phyloP scores from a whole-genome alignment of 495 filamentous ascomycete genomes.

The Podospora australis region DNA sequence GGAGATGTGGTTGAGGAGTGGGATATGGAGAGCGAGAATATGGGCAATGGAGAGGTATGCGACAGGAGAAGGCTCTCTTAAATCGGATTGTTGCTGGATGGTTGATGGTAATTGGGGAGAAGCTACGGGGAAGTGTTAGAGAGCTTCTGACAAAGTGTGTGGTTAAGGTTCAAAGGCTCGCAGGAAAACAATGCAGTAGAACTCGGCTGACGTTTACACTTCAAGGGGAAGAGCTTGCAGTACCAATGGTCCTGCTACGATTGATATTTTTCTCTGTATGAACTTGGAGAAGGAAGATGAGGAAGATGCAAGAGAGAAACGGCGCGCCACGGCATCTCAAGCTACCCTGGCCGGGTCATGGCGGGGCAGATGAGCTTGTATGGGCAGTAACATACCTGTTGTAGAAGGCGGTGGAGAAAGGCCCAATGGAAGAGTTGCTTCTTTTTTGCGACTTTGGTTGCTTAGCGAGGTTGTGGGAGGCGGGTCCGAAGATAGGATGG shows the following conservation, averaged over 20 bases:
- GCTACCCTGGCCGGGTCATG: constrained; percentile 8
- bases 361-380: constrained; percentile 17
- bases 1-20: neutral
- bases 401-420: constrained; percentile 17
- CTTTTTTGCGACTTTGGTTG: constrained; percentile 8
- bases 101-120: neutral
- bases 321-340: constrained; percentile 16
- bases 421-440: constrained; percentile 21
- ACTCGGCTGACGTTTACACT: neutral
- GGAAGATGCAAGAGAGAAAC: constrained; percentile 16
- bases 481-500: constrained; percentile 2
- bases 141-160: neutral
- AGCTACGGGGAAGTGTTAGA: neutral
- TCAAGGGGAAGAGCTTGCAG: constrained; percentile 1
- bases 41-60: neutral
- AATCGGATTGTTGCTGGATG: neutral
- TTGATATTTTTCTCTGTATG: constrained; percentile 3
- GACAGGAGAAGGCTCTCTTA: neutral
- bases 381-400: constrained; percentile 26
- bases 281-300: constrained; percentile 13
- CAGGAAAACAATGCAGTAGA: neutral
- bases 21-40: neutral
- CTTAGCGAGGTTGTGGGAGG: neutral
- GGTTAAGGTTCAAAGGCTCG: neutral
- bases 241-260: constrained; percentile 4